Base-by-base conservation (phyloP, 306 rosid species). In the Corylus avellana region DNA sequence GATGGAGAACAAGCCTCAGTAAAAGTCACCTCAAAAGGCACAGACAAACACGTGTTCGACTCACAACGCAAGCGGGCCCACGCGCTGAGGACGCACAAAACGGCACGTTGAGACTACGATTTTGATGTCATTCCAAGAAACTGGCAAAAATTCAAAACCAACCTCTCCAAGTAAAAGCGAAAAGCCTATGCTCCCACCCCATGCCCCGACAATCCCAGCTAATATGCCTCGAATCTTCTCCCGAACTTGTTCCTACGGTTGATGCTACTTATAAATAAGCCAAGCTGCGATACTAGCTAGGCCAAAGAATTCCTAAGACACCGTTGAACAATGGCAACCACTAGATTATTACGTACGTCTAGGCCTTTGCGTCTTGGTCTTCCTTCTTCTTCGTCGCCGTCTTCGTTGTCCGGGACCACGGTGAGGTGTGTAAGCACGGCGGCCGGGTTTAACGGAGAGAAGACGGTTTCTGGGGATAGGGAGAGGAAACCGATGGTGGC, bases 211-310 rank as follows among this genome's bases (percentile, higher is more conserved):
- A 81, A 78, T 16, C 56, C 61, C 67, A 58, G 51, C 72, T 80
- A 74, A 78, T 66, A 83, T 86, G 70, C 89, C 55, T 8, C 78
- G 85, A 80, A 80, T 83, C 85, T 83, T 86, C 79, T 22, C 39
- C 8, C 14, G 12, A 13, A 16, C 32, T 18, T 22, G 18, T 8
- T 46, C 75, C 4, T 27, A 0, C 51, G 0, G 16, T 46, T 22
- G 77, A 58, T 63, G 55, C 29, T 39, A 8, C 67, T 47, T 74
- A 75, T 61, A 80, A 49, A 29, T 22, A 35, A 63, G 14, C 81
- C 75, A 9, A 70, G 44, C 25, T 0, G 0, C 71, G 64, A 50
- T 48, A 11, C 71, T 9, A 39, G 32, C 71, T 9, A 39, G 32
- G 9, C n/a, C 11, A 1, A 55, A 42, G 8, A 42, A 42, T 5